Evolutionary conservation across 345 rosid species (phyloP).

Genomic region (Eucalyptus camaldulensis): DNA sequence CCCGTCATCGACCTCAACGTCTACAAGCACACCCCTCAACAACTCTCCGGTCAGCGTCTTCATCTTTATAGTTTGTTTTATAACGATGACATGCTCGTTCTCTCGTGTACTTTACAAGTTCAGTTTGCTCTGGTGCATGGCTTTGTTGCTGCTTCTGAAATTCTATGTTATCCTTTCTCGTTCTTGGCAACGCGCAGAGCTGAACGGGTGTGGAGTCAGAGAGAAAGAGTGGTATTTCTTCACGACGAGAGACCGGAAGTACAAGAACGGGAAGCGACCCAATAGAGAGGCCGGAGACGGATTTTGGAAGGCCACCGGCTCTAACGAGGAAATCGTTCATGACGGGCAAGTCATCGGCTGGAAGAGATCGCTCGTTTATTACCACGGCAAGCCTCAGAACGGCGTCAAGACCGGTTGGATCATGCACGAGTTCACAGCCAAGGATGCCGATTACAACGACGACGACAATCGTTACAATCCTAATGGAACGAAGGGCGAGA

Average conservation of each 20-base stretch:
- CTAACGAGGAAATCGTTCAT: neutral
- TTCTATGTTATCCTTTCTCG: neutral
- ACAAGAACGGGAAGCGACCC: neutral
- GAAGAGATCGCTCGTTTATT: neutral
- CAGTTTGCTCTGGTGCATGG: neutral
- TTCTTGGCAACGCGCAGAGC: neutral
- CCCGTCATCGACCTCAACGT: neutral
- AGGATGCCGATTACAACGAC: neutral
- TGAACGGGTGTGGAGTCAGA: neutral
- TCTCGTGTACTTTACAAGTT: neutral
- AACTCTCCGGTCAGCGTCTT: neutral
- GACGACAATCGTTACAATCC: neutral
- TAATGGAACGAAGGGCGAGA: neutral
- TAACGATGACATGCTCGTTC: neutral
- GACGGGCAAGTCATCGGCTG: neutral
- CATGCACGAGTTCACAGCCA: neutral
- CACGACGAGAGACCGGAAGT: neutral
- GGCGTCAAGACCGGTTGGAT: neutral
- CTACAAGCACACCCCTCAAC: neutral
- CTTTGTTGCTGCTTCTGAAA: neutral
- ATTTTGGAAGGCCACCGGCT: neutral
- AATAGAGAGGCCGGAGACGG: neutral
- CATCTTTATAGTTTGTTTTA: neutral
- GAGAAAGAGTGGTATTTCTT: constrained; percentile 1
- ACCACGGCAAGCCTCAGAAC: neutral